A percentile compares a stretch with the other conserved stretches of the same genome.
These are phyloP conservation scores for Paecilomyces variotii DNA, from an alignment of 2,329 filamentous ascomycete species.

Conservation along the genomic window DNA sequence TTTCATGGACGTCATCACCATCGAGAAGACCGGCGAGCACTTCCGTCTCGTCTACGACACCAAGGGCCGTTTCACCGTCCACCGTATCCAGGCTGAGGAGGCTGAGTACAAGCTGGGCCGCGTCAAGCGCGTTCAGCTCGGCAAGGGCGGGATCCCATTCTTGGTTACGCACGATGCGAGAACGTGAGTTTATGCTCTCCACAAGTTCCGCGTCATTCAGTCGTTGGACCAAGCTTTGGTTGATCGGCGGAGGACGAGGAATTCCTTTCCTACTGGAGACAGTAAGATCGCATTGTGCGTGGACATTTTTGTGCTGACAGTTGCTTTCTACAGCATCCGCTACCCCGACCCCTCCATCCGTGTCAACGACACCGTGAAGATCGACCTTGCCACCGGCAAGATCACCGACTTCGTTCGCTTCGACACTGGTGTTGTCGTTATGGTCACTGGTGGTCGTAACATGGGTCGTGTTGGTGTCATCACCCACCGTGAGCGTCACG, in stretches of 20 bases:
- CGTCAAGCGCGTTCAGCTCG: slow-evolving; percentile 99
- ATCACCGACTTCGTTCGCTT: slow-evolving; percentile 97
- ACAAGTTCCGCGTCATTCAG: slow-evolving; percentile 88
- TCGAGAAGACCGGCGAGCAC: slow-evolving; percentile 99
- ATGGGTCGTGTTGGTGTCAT: slow-evolving; percentile 99
- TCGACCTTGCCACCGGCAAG: slow-evolving; percentile 94
- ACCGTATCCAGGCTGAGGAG: slow-evolving; percentile 98
- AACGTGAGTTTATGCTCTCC: slow-evolving; percentile 78
- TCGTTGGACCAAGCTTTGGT: slow-evolving; percentile 99
- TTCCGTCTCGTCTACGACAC: slow-evolving; percentile 99
- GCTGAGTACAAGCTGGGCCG: slow-evolving; percentile 99
- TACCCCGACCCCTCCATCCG: slow-evolving; percentile 98
- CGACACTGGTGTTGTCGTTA: slow-evolving; percentile 95
- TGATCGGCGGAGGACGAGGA: slow-evolving; percentile 39
- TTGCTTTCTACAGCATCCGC: slow-evolving; percentile 64
- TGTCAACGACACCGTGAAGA: slow-evolving; percentile 99
- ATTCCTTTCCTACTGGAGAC: slow-evolving; percentile 20
- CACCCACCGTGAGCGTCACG: slow-evolving; percentile 99
- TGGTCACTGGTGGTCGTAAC: slow-evolving; percentile 99
- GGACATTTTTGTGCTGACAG: slow-evolving; percentile 27
- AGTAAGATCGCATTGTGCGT: slow-evolving; percentile 18
- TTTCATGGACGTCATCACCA: slow-evolving; percentile 99
- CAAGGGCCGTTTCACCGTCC: slow-evolving; percentile 99
- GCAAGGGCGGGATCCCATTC: slow-evolving; percentile 99
- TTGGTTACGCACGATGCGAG: slow-evolving; percentile 99